These are phyloP conservation scores for Cyberlindnera petersonii DNA, from an alignment of 805 yeast genomes.

Conservation along the genomic window DNA sequence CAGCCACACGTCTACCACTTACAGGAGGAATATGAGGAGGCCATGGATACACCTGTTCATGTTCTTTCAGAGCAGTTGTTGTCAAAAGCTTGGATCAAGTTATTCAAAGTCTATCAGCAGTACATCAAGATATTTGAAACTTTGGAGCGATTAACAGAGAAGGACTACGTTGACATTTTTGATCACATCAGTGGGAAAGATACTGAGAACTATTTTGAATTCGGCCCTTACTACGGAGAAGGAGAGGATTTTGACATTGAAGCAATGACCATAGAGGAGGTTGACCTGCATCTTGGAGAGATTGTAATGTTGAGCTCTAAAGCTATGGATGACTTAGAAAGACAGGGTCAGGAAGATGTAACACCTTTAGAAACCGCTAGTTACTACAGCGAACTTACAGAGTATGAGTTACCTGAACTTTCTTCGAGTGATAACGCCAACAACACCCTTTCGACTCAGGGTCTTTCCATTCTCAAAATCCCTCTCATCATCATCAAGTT, in stretches of 20 bases:
- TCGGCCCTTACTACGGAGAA: conserved; percentile 1
- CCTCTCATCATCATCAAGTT: conserved; percentile 17
- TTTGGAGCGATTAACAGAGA: conserved; percentile 14
- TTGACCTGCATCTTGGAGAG: background rate
- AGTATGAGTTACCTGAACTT: background rate
- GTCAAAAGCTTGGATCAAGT: conserved; percentile 8
- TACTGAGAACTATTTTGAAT: conserved; percentile 4
- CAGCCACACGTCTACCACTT: conserved; percentile 6
- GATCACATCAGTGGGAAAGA: conserved; percentile 13
- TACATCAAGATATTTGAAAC: conserved; percentile 15
- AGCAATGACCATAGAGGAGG: conserved; percentile 2
- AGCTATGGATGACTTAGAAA: too few species aligned
- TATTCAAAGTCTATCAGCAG: conserved; percentile 6
- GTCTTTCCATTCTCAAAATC: conserved; percentile 13
- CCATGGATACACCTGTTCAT: conserved; percentile 8
- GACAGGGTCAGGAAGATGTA: too few species aligned
- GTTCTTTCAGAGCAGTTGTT: conserved; percentile 14
- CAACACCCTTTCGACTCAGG: conserved; percentile 8
- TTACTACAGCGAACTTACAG: too few species aligned
- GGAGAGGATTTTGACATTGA: conserved; percentile 1
- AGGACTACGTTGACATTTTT: conserved; percentile 20
- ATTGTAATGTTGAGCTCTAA: too few species aligned
- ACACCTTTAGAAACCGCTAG: too few species aligned
- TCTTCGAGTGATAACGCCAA: background rate
- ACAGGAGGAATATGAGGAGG: conserved; percentile 13